These are phyloP conservation scores for Wallacemonas sp. DNA, from an alignment of 208 protist genomes.

Conservation along the genomic window DNA sequence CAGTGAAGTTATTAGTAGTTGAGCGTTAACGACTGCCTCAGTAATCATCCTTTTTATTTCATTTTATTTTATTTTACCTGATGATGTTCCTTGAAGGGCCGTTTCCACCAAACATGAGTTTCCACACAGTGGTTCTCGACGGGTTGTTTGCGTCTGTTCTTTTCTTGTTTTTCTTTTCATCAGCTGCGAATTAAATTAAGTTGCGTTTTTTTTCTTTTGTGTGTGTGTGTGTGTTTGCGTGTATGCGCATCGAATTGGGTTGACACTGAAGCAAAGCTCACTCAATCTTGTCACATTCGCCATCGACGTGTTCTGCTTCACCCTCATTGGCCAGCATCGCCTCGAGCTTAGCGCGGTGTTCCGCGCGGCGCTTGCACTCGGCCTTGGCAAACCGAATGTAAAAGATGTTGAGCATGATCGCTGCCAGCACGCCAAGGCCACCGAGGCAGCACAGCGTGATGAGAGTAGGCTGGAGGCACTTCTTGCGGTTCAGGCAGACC, in stretches of 20 bases:
- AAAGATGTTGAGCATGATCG: constrained; percentile 28
- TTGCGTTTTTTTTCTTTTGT: too few species aligned
- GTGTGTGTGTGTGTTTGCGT: too few species aligned
- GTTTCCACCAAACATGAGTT: too few species aligned
- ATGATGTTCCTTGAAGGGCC: neutral
- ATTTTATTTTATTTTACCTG: neutral
- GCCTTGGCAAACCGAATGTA: constrained; percentile 35
- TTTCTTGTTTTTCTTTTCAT: too few species aligned
- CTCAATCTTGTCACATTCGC: neutral
- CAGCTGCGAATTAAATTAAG: too few species aligned
- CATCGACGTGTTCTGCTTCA: neutral
- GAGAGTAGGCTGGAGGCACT: constrained; percentile 34
- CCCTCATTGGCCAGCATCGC: constrained; percentile 2
- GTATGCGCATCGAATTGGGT: neutral
- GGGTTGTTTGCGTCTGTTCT: too few species aligned
- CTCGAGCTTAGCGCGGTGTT: constrained; percentile 16
- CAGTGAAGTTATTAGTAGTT: too few species aligned
- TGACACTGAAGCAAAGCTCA: neutral
- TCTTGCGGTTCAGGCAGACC: constrained; percentile 29
- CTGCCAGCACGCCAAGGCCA: constrained; percentile 16
- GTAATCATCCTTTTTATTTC: too few species aligned
- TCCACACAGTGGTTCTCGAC: too few species aligned
- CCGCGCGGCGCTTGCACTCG: constrained; percentile 15
- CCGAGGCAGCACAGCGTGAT: constrained; percentile 29
- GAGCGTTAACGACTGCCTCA: too few species aligned